Percentiles rank a stretch among this genome's conserved stretches.
These are phyloP conservation scores for Conringia planisiliqua DNA, from an alignment of 345 rosid species.

Conservation along the genomic window DNA sequence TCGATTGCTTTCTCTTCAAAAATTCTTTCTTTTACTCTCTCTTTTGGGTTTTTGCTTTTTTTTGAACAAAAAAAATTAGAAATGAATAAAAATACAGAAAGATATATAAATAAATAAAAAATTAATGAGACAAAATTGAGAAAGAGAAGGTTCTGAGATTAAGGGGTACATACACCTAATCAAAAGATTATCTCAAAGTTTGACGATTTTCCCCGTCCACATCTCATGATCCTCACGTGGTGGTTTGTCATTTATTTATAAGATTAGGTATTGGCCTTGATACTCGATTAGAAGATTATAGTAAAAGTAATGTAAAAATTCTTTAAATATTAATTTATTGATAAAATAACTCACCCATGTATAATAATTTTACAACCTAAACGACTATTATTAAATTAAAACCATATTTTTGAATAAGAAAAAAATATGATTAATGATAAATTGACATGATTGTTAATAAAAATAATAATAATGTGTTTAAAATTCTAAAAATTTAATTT, in stretches of 20 bases:
- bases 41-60: conserved; percentile 26
- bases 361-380: too few species aligned
- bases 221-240: conserved; percentile 16
- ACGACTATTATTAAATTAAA: too few species aligned
- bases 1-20: conserved; percentile 21
- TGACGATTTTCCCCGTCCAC: conserved; percentile 33
- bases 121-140: neutral
- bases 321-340: too few species aligned
- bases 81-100: neutral
- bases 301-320: too few species aligned
- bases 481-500: too few species aligned
- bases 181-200: conserved; percentile 24
- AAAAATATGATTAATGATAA: too few species aligned
- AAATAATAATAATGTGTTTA: too few species aligned
- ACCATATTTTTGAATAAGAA: too few species aligned
- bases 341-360: too few species aligned
- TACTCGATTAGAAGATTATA: neutral
- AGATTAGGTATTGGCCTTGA: neutral
- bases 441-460: too few species aligned
- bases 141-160: conserved; percentile 21
- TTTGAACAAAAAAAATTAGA: neutral
- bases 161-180: conserved; percentile 6
- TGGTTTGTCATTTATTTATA: neutral
- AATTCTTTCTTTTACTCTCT: conserved; percentile 28
- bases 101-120: neutral